Base-by-base conservation (phyloP, 192 early-diverging fungal species). In the Gonapodya sp. region DNA sequence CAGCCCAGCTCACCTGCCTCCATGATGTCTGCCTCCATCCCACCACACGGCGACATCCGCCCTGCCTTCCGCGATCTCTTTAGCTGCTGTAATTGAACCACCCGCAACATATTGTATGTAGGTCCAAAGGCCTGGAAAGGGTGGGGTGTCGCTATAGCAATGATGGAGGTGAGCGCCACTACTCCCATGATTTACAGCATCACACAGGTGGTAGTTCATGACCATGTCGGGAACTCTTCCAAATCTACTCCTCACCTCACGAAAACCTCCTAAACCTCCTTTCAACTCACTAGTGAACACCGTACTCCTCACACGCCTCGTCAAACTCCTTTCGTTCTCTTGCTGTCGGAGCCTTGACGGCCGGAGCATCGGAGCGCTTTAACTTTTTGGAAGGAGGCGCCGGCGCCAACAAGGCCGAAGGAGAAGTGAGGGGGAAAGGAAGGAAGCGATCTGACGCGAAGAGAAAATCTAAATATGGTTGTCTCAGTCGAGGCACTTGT, bases 11-110 rank as follows among this genome's bases (percentile, higher is more conserved):
- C 82, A 85, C 36, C 93, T 91, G 80, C 94, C 93, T 31, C 93
- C 94, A 81, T 99, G 97, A 86, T 99, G 96, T 33, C 97, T 87
- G 18, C 98, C 98, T 81, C 98, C 98, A 32, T 93, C 96, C 98
- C 98, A 99, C 85, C 98, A 96, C 35, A 99, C 93, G 18, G 94
- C 94, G 79, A 98, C 97, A 78, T 99, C 97, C 1, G 93, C 86
- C 1, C 91, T 92, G 34, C 92, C 93, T 16, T 89, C 84, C 0
- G 94, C 92, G 37, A 99, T 83, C 81, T 96, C 96, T 34, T 88
- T 83, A 1, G 96, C 96, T 0, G 95, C 97, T 73, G 93, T 96
- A 89, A 16, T 34, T 0, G 34, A 64, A 16, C 46, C 46, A 8
- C 46, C 46, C 8, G 46, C 46, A 64, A 64, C 46, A 64, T 64